A percentile compares a stretch with the other conserved stretches of the same genome.
phyloP scores from a whole-genome alignment of 805 yeast species.

The Saccharomycopsis amapae region DNA sequence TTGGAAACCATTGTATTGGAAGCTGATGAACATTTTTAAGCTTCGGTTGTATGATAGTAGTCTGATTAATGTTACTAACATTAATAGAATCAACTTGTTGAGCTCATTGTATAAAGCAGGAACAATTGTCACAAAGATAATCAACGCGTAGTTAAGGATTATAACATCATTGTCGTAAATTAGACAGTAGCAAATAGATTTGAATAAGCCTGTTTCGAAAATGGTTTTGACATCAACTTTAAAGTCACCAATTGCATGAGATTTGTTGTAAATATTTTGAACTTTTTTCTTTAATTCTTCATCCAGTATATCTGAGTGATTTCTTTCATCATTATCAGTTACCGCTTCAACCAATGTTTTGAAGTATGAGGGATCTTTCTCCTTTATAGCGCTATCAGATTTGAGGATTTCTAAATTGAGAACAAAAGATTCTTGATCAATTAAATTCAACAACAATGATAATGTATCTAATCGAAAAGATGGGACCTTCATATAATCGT shows the following conservation, averaged over 20 bases:
- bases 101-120: constrained; percentile 9
- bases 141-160: constrained; percentile 11
- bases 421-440: constrained; percentile 5
- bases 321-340: neutral
- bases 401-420: constrained; percentile 13
- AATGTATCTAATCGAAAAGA: constrained; percentile 7
- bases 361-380: constrained; percentile 2
- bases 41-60: constrained; percentile 14
- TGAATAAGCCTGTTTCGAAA: constrained; percentile 8
- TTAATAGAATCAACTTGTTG: constrained; percentile 5
- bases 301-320: neutral
- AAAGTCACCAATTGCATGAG: neutral
- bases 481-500: constrained; percentile 15
- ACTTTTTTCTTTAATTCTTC: constrained; percentile 2
- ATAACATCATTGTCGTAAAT: constrained; percentile 17
- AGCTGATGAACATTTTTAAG: constrained; percentile 10
- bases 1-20: constrained; percentile 6
- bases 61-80: constrained; percentile 11
- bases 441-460: constrained; percentile 6
- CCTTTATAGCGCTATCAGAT: neutral
- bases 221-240: constrained; percentile 1
- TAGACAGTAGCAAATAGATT: constrained; percentile 12
- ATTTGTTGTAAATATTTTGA: constrained; percentile 2
- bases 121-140: constrained; percentile 7
- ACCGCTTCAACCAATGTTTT: constrained; percentile 3